Evolutionary conservation across 1,284 basidiomycete species (phyloP), one percentile per base, ranked within the genome.

Genomic region (Trichosporon sp.): DNA sequence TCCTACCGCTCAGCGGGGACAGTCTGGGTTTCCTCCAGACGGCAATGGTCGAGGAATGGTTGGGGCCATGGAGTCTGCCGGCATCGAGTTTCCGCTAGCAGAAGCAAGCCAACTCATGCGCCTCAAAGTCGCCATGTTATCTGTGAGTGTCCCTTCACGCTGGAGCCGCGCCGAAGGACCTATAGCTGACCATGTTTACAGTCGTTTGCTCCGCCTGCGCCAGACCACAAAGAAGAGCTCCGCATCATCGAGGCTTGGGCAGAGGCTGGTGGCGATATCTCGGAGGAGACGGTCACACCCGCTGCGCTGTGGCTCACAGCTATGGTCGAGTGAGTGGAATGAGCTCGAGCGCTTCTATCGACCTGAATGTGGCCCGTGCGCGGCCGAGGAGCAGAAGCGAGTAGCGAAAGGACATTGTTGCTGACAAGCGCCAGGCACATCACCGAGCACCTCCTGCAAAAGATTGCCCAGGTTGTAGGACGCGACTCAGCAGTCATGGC

Each of bases 301-400:
- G 89, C 92, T 25, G 88, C 90, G 16, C 78, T 95, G 54, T 95
- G 94, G 83, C 83, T 94, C 61, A 94, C 92, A 11, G 92, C 92
- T n/a, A 89, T 95, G 67, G 82, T 95, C 46, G 92, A 95, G 92
- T 93, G 76, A 81, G 91, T 86, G 31, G 64, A 34, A 13, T 36
- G 32, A 21, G 56, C 49, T 36, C 56, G 19, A 25, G 27, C 57
- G 19, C 11, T n/a, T 16, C 14, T 6, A 31, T 19, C 14, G 49
- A 5, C 27, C 13, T 33, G 56, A 36, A 34, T 33, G 7, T 3
- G 36, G 56, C 31, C 31, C 16, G 27, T 32, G 34, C 40, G 58
- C 33, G 11, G 36, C 58, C 19, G 36, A 8, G 36, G 29, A 19
- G 58, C 25, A 19, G 34, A 36, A 37, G 37, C 31, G 34, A 31